A percentile compares a stretch with the other conserved stretches of the same genome.
These are phyloP conservation scores for Cicer chorassanicum DNA, from an alignment of 306 rosid genomes.

Conservation along the genomic window DNA sequence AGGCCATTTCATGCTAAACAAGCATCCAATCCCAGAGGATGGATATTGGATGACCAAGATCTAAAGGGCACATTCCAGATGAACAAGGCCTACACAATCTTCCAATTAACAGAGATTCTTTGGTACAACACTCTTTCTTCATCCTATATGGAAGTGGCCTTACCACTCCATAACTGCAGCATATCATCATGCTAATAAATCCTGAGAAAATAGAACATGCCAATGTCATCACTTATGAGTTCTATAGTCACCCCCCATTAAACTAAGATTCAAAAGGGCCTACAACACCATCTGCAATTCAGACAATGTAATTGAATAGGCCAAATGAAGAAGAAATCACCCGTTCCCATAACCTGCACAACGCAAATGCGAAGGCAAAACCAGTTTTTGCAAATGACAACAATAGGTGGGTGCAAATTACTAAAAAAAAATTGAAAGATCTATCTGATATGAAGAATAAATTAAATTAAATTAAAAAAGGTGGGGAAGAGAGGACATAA, in stretches of 20 bases:
- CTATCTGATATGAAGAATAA: conserved; percentile 3
- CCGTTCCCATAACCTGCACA: conserved; percentile 52
- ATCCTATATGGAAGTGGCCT: conserved; percentile 52
- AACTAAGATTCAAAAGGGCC: conserved; percentile 55
- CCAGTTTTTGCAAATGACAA: conserved; percentile 40
- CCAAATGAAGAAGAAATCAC: conserved; percentile 55
- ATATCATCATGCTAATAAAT: conserved; percentile 49
- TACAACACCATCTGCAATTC: conserved; percentile 61
- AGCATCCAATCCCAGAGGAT: conserved; percentile 48
- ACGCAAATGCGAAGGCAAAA: conserved; percentile 44
- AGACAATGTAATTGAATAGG: conserved; percentile 52
- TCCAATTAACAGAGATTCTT: conserved; percentile 51
- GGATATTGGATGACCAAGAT: conserved; percentile 49
- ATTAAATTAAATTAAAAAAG: conserved; percentile 8
- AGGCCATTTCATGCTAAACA: conserved; percentile 45
- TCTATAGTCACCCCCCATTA: conserved; percentile 50
- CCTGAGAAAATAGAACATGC: conserved; percentile 54
- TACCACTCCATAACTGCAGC: conserved; percentile 53
- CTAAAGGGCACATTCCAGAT: conserved; percentile 51
- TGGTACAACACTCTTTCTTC: conserved; percentile 52
- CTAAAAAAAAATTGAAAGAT: not conserved
- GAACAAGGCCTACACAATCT: conserved; percentile 47
- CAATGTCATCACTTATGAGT: conserved; percentile 52
- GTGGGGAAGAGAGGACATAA: conserved; percentile 11
- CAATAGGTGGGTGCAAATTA: conserved; percentile 8